Base-by-base conservation (phyloP, 2,329 filamentous ascomycete genomes). In the Cercospora citrullina region DNA sequence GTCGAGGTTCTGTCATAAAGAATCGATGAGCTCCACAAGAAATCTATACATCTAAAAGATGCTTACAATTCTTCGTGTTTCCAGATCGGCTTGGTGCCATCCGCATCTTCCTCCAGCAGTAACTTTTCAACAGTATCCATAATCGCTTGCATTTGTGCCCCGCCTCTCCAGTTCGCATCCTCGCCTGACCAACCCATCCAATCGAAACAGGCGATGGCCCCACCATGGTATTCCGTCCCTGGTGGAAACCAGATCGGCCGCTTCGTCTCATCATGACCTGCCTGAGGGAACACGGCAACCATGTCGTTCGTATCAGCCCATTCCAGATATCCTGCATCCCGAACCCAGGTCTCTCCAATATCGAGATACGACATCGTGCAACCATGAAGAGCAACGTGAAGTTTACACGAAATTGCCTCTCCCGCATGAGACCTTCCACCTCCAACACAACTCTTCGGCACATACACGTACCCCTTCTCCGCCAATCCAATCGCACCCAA, bases 381-480 rank as follows among this genome's bases (percentile, higher is more conserved):
- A 10, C 67, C 67, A 23, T 69, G 67, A n/a, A 69, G 67, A 8
- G 60, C 67, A 6, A 69, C 28, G 9, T 69, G 67, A 16, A 69
- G 57, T 31, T 59, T 66, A 30, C 64, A 69, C 5, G 23, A 21
- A 9, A 10, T 6, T 4, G 42, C 42, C 1, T 10, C 53, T 28
- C 28, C 16, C 28, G 2, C 8, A 18, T 6, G 14, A n/a, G 16
- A 39, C 5, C n/a, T 10, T 33, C 55, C 28, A 31, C 18, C 21
- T 1, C 4, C 10, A 12, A 9, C 30, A 21, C 67, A 69, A 10
- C 28, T 48, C 6, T 5, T n/a, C 6, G 67, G 67, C n/a, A 66
- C 26, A 33, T 66, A 69, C 1, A 61, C 6, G 5, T 55, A 69
- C 0, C 64, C 67, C 18, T n/a, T 23, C 1, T 64, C 28, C 21